Base-by-base conservation (phyloP, 129 eudicot species). In the Daucus carota region DNA sequence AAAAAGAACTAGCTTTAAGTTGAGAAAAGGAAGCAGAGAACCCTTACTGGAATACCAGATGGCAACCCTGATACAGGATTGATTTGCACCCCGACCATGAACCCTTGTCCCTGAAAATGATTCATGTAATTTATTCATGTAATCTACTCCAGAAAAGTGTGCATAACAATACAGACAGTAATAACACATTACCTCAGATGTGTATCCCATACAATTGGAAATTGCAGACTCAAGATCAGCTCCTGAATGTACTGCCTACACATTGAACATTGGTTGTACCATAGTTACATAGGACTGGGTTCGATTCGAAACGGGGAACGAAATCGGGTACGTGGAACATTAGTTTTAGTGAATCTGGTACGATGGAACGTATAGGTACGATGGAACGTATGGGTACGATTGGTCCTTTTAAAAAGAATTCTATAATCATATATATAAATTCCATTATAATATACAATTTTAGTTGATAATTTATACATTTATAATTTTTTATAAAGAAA, bases 171-270 rank as follows among this genome's bases (percentile, higher is more conserved):
- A 76, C 33, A 26, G 5, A 48, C 33, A 73, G 70, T 62, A 83
- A 28, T 33, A 31, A 33, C 81, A 70, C 75, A 67, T 59, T 83
- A 94, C 98, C 97, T 89, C 92, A 20, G 96, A 66, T 72, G 8
- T 85, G 84, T 94, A 94, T 28, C 97, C 98, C 90, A 86, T 87
- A 87, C 97, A 94, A 79, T 87, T 94, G n/a, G 92, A 78, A 75
- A 94, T 83, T 78, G 98, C 97, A 73, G 98, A 90, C 79, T 94
- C 97, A 57, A 94, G 97, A 89, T 94, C 97, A 57, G 98, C 98
- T 15, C 98, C 98, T 77, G 98, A 94, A 89, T 94, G 98, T 83
- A 94, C 98, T 50, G 97, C 98, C 97, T 93, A 88, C 86, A 79
- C 12, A 60, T 38, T 70, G 17, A 79, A 40, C 6, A 40, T 40